phyloP scores from a whole-genome alignment of 495 filamentous ascomycete species.

The Cercophora newfieldiana region DNA sequence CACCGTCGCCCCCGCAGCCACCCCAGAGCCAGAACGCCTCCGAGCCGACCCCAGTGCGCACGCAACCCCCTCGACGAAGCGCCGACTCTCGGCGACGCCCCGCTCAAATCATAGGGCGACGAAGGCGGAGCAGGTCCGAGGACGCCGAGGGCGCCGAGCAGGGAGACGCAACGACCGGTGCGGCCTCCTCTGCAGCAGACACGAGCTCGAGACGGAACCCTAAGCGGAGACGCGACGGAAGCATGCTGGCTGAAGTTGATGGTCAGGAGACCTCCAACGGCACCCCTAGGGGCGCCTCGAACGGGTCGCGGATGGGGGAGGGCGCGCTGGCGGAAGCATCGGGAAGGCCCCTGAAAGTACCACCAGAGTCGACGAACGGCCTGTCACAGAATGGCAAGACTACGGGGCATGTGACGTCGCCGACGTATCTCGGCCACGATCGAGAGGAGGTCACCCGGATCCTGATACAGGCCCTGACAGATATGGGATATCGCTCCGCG shows the following conservation, averaged over 20 bases:
- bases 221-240: constrained; percentile 30
- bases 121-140: constrained; percentile 23
- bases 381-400: constrained; percentile 37
- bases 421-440: constrained; percentile 71
- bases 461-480: constrained; percentile 83
- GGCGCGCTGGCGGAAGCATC: constrained; percentile 29
- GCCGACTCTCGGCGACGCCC: constrained; percentile 15
- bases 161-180: constrained; percentile 16
- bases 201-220: constrained; percentile 9
- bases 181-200: constrained; percentile 14
- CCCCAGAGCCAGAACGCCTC: neutral
- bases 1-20: constrained; percentile 15
- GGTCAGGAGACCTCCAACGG: constrained; percentile 39
- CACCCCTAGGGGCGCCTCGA: constrained; percentile 35
- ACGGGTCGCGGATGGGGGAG: constrained; percentile 37
- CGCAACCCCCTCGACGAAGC: neutral
- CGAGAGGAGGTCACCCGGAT: constrained; percentile 93
- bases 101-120: constrained; percentile 30
- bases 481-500: constrained; percentile 80
- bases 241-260: constrained; percentile 37
- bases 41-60: neutral
- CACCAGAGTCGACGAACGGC: constrained; percentile 39
- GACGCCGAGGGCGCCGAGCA: constrained; percentile 29
- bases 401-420: constrained; percentile 21
- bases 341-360: constrained; percentile 42